A percentile compares a stretch with the other conserved stretches of the same genome.
Conservation (phyloP, 2,329 filamentous ascomycete species). For the Hymenoscyphus fructigenus region DNA sequence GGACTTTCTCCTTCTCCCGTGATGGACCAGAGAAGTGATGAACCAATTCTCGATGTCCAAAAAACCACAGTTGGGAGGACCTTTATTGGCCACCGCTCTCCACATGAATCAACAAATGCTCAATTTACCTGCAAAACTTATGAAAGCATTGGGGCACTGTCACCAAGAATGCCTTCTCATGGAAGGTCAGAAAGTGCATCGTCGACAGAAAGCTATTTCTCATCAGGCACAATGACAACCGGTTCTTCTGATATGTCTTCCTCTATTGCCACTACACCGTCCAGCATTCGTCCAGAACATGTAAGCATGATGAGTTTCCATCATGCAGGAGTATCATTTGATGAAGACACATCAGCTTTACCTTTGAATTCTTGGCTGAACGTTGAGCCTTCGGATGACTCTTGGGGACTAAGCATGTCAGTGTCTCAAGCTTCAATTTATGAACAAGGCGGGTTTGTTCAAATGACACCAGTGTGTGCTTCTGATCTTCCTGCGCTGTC, state of each 20-base stretch:
- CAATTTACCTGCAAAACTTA: neutral
- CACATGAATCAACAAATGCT: neutral
- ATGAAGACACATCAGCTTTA: neutral
- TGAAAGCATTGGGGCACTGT: neutral
- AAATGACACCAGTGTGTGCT: neutral
- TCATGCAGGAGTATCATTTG: neutral
- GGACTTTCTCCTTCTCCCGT: too few species aligned
- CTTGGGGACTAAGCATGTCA: neutral
- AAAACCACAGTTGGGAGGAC: neutral
- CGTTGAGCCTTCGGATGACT: neutral
- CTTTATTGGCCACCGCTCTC: neutral
- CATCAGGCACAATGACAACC: neutral
- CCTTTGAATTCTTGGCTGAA: neutral
- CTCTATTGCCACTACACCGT: neutral
- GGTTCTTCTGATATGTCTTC: neutral
- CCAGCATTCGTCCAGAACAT: neutral
- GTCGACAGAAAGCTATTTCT: neutral
- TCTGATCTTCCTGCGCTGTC: neutral
- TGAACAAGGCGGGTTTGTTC: neutral
- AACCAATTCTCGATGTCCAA: neutral
- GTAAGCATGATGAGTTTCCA: neutral
- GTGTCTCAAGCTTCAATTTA: neutral
- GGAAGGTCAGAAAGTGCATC: neutral
- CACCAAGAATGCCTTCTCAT: neutral
- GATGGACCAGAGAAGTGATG: too few species aligned